Percentiles rank a stretch among this genome's conserved stretches.
Evolutionary conservation across 192 early-diverging fungal species (phyloP).

Genomic region (Backusella mclennaniae): DNA sequence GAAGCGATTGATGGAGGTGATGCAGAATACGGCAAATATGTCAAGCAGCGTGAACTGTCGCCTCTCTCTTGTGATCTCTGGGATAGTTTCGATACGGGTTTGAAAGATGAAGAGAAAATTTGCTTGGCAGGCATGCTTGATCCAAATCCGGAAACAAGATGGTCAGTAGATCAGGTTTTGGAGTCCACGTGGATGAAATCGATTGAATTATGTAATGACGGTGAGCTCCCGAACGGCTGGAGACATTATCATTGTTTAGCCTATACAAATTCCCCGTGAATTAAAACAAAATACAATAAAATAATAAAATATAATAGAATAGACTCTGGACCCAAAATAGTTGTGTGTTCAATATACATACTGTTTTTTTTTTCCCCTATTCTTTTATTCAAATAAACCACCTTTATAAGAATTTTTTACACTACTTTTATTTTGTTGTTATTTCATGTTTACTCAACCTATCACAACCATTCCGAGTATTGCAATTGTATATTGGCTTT

Average conservation of each 20-base stretch:
- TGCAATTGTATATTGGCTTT: no score
- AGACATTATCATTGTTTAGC: conserved; percentile 18
- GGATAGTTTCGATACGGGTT: conserved; percentile 41
- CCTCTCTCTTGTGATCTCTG: conserved; percentile 55
- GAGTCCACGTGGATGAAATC: conserved; percentile 45
- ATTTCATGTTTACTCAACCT: no score
- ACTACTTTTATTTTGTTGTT: no score
- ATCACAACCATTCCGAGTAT: no score
- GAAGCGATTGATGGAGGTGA: conserved; percentile 59
- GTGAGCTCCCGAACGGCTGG: conserved; percentile 17
- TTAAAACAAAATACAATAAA: not conserved
- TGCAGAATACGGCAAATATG: conserved; percentile 51
- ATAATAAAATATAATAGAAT: not conserved
- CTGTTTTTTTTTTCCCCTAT: no score
- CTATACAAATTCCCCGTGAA: not conserved
- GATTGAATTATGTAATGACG: conserved; percentile 36
- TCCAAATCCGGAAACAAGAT: conserved; percentile 70
- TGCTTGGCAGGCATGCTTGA: conserved; percentile 81
- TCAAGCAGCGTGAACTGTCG: conserved; percentile 26
- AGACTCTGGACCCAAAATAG: not conserved
- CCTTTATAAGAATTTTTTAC: no score
- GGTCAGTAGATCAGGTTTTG: conserved; percentile 67
- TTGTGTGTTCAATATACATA: not conserved
- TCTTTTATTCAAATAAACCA: no score
- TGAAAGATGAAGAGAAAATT: conserved; percentile 57